Evolutionary conservation across 2,329 filamentous ascomycete genomes (phyloP).

Genomic region (Colletotrichum tanaceti): DNA sequence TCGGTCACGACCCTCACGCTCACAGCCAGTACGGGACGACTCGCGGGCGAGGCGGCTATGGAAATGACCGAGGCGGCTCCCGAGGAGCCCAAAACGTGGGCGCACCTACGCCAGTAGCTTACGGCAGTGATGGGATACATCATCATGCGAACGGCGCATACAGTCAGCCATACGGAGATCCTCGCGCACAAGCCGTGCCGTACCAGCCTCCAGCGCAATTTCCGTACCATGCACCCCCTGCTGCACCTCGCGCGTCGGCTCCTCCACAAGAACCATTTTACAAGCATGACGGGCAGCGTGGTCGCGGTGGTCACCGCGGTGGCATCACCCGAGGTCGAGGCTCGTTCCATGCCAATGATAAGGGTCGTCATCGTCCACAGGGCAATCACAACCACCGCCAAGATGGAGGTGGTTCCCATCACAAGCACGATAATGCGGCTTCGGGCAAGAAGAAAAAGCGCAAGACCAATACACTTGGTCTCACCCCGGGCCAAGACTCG

Average conservation of each 20-base stretch:
- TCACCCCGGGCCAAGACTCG: slow-evolving; percentile 74
- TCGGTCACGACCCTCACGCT: slow-evolving; percentile 49
- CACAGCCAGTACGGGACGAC: slow-evolving; percentile 53
- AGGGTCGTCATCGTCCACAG: slow-evolving; percentile 32
- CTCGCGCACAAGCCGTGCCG: slow-evolving; percentile 49
- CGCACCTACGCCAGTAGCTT: slow-evolving; percentile 50
- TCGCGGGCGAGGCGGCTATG: slow-evolving; percentile 57
- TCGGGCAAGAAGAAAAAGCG: slow-evolving; percentile 76
- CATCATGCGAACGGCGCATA: slow-evolving; percentile 53
- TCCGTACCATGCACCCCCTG: slow-evolving; percentile 53
- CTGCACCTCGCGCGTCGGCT: slow-evolving; percentile 51
- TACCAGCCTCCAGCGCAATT: slow-evolving; percentile 48
- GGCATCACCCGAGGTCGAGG: slow-evolving; percentile 42
- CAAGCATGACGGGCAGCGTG: slow-evolving; percentile 49
- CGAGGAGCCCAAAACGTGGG: slow-evolving; percentile 49
- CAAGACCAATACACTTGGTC: slow-evolving; percentile 76
- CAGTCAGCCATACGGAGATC: slow-evolving; percentile 55
- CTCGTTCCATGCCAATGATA: slow-evolving; percentile 54
- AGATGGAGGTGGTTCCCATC: slow-evolving; percentile 30
- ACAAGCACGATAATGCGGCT: slow-evolving; percentile 55
- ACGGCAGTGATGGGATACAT: slow-evolving; percentile 45
- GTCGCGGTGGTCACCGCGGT: slow-evolving; percentile 50
- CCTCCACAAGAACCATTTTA: slow-evolving; percentile 50
- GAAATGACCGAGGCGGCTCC: slow-evolving; percentile 57
- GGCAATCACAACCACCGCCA: slow-evolving; percentile 48